Conservation (phyloP, 73 alveolate genomes). For the Paramecium pentaurelia region DNA sequence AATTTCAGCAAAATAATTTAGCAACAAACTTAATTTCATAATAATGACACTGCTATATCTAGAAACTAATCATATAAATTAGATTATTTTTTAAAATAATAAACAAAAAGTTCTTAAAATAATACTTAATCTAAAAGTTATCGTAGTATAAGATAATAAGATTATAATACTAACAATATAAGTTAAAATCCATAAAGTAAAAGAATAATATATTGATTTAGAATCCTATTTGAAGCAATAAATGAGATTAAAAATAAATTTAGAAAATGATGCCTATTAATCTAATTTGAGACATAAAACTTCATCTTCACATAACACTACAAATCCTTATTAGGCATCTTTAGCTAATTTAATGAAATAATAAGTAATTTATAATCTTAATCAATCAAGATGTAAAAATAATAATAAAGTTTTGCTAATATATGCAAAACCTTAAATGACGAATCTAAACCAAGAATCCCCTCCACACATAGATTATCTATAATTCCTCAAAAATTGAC, state of each 20-base stretch:
- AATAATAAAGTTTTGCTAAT: neutral
- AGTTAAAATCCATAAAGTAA: neutral
- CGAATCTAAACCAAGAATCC: neutral
- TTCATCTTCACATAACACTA: slow-evolving; percentile 31
- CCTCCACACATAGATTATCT: slow-evolving; percentile 21
- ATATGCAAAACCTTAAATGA: slow-evolving; percentile 21
- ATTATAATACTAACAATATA: neutral
- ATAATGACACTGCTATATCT: neutral
- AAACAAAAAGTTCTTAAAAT: neutral
- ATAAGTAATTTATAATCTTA: neutral
- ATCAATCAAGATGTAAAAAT: neutral
- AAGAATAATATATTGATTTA: neutral
- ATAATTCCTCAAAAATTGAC: neutral
- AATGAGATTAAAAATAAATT: neutral
- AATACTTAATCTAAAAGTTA: neutral
- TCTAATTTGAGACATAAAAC: slow-evolving; percentile 16
- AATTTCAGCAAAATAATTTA: neutral
- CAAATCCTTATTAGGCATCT: neutral
- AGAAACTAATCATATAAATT: neutral
- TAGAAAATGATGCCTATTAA: slow-evolving; percentile 10
- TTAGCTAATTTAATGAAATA: neutral
- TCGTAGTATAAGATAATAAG: neutral
- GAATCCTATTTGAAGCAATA: neutral
- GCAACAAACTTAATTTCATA: neutral
- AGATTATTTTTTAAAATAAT: neutral